phyloP scores from a whole-genome alignment of 805 yeast genomes.

The Helenozyma baotianmanensis region DNA sequence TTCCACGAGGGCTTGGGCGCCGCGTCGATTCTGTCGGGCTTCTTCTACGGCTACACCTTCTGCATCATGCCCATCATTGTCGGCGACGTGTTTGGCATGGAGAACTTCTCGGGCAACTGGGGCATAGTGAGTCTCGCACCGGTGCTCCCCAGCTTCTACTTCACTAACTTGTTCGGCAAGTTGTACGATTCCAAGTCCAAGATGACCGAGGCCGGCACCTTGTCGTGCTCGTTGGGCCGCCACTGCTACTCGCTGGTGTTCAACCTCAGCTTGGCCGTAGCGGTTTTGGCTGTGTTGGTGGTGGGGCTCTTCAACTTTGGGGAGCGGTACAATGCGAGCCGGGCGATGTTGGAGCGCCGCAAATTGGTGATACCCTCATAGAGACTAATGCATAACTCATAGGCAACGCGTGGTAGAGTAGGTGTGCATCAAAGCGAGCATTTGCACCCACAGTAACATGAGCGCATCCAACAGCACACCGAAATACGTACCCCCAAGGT shows the following conservation, averaged over 20 bases:
- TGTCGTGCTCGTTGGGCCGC: conserved; percentile 29
- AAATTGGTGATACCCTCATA: background rate
- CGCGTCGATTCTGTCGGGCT: conserved; percentile 56
- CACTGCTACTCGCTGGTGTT: conserved; percentile 39
- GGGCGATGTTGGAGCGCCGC: conserved; percentile 3
- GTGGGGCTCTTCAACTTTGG: conserved; percentile 14
- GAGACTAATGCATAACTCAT: background rate
- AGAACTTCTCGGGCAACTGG: conserved; percentile 66
- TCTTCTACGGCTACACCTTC: conserved; percentile 69
- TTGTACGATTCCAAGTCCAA: conserved; percentile 49
- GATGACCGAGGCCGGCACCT: conserved; percentile 9
- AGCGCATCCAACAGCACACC: no score
- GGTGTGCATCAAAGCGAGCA: no score
- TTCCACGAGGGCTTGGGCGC: conserved; percentile 39
- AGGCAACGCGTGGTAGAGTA: no score
- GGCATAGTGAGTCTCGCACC: conserved; percentile 69
- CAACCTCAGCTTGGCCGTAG: conserved; percentile 29
- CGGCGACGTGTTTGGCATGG: conserved; percentile 71
- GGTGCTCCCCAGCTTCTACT: conserved; percentile 51
- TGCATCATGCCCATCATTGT: conserved; percentile 72
- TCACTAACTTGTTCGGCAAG: conserved; percentile 60
- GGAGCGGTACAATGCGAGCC: conserved; percentile 4
- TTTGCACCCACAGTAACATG: no score
- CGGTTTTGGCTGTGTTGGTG: conserved; percentile 22
- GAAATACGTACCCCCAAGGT: no score